Evolutionary conservation across 1,284 basidiomycete genomes (phyloP).

Genomic region (Crepidotus sp.): DNA sequence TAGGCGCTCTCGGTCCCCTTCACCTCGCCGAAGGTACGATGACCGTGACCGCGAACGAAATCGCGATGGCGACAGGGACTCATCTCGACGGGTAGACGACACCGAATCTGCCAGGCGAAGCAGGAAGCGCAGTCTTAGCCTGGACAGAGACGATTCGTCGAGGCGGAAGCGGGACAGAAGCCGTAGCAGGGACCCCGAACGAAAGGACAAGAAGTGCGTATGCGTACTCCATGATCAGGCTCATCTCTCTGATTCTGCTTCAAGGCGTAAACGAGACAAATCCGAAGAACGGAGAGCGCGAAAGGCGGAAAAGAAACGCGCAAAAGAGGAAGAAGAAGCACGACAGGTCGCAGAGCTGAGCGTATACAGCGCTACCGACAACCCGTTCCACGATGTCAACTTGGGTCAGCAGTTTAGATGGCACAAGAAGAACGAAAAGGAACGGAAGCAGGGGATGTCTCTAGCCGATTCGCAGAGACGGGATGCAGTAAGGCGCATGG

Average conservation of each 20-base stretch:
- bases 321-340: constrained; percentile 79
- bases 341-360: constrained; percentile 83
- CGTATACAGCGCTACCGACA: constrained; percentile 90
- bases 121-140: constrained; percentile 34
- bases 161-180: constrained; percentile 37
- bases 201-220: constrained; percentile 56
- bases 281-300: constrained; percentile 69
- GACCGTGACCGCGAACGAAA: constrained; percentile 25
- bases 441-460: constrained; percentile 80
- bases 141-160: constrained; percentile 30
- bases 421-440: constrained; percentile 98
- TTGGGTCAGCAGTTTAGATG: constrained; percentile 92
- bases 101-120: constrained; percentile 26
- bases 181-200: constrained; percentile 33
- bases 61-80: constrained; percentile 23
- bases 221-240: neutral
- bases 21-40: constrained; percentile 35
- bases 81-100: constrained; percentile 27
- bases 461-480: constrained; percentile 71
- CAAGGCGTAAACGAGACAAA: constrained; percentile 70
- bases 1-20: constrained; percentile 38
- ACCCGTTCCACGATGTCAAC: constrained; percentile 97
- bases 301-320: constrained; percentile 75
- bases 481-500: constrained; percentile 77
- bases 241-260: constrained; percentile 15